Percentiles rank a stretch among this genome's conserved stretches.
Evolutionary conservation across 2,329 filamentous ascomycete genomes (phyloP).

Genomic region (Sodiomyces alkalinus): DNA sequence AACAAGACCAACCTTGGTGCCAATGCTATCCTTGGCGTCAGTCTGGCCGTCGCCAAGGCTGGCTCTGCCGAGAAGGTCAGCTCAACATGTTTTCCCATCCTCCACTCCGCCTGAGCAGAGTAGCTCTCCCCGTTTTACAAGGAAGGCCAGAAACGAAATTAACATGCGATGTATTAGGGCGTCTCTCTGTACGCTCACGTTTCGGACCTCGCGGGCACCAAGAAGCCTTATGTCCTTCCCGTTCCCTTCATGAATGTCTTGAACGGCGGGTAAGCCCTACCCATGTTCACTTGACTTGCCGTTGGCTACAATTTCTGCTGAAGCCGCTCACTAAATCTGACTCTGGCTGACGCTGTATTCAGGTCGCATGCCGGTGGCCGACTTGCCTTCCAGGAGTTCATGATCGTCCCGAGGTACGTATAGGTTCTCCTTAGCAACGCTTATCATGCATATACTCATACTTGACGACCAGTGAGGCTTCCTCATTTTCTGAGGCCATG

Average conservation of each 20-base stretch:
- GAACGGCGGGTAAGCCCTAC: conserved; percentile 51
- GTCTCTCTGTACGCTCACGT: conserved; percentile 80
- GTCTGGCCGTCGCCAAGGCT: conserved; percentile 73
- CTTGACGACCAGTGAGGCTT: conserved; percentile 61
- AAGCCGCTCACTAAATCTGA: no score
- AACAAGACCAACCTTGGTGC: conserved; percentile 84
- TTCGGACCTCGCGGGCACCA: conserved; percentile 74
- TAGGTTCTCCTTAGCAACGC: no score
- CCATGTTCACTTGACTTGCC: no score
- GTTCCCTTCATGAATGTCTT: conserved; percentile 92
- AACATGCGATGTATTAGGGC: conserved; percentile 33
- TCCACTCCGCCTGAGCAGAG: neutral
- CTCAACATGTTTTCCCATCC: no score
- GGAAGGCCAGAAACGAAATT: no score
- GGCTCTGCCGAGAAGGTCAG: conserved; percentile 70
- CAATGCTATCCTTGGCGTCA: conserved; percentile 79
- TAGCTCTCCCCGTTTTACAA: no score
- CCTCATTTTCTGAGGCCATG: conserved; percentile 88
- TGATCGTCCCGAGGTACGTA: conserved; percentile 76
- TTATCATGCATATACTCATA: no score
- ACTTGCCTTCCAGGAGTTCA: conserved; percentile 91
- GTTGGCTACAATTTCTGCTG: neutral
- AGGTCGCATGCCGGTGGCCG: conserved; percentile 94
- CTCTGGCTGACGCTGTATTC: no score
- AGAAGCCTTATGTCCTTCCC: conserved; percentile 82